Conservation (phyloP, 768 basidiomycete species). For the Mycena indigotica region DNA sequence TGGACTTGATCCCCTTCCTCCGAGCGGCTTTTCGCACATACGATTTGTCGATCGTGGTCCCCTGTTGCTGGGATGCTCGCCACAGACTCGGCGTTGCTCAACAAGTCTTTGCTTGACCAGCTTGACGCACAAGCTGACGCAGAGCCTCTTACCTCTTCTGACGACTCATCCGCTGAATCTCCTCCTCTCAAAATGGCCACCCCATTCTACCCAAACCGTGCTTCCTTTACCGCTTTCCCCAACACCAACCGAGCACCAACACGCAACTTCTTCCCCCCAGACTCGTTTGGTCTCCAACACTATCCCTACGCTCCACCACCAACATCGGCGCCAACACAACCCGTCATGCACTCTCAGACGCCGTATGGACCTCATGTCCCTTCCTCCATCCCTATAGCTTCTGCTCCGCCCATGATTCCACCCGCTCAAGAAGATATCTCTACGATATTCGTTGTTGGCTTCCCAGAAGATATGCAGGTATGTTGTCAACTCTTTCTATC, state of each 20-base stretch:
- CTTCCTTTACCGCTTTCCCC: slow-evolving; percentile 35
- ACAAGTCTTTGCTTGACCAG: slow-evolving; percentile 80
- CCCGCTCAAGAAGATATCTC: slow-evolving; percentile 82
- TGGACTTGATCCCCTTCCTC: too few species aligned
- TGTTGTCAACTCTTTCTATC: slow-evolving; percentile 32
- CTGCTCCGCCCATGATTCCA: slow-evolving; percentile 29
- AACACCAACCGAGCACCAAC: slow-evolving; percentile 10
- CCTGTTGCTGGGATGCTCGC: background rate
- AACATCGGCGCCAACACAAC: slow-evolving; percentile 15
- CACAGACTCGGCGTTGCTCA: slow-evolving; percentile 80
- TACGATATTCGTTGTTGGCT: slow-evolving; percentile 97
- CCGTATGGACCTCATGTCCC: slow-evolving; percentile 74
- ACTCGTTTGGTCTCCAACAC: slow-evolving; percentile 20
- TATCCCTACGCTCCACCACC: slow-evolving; percentile 11
- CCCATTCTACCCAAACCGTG: slow-evolving; percentile 35
- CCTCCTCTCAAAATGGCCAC: slow-evolving; percentile 45
- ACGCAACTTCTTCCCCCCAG: slow-evolving; percentile 27
- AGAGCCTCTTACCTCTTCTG: slow-evolving; percentile 61
- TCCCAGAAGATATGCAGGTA: slow-evolving; percentile 98
- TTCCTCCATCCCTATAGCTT: slow-evolving; percentile 34
- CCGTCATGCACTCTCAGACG: slow-evolving; percentile 65
- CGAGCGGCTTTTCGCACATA: too few species aligned
- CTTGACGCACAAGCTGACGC: slow-evolving; percentile 84
- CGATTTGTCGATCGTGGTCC: background rate
- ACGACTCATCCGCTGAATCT: slow-evolving; percentile 57